phyloP scores from a whole-genome alignment of 768 basidiomycete species.

The Suillus bovinus region DNA sequence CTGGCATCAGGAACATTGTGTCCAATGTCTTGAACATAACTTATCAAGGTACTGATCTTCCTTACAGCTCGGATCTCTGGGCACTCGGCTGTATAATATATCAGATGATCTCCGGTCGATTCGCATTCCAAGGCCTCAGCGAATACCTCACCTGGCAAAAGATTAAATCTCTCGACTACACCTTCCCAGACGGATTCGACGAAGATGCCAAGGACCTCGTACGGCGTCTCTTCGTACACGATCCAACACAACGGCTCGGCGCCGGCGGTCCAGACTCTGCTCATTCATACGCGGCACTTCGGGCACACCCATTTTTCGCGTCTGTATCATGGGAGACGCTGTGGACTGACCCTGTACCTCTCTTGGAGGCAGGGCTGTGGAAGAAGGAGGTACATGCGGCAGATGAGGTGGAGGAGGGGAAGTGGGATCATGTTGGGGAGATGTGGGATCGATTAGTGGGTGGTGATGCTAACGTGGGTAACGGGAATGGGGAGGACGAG shows the following conservation, averaged over 20 bases:
- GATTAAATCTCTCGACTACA: slow-evolving; percentile 85
- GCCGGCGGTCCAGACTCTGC: slow-evolving; percentile 43
- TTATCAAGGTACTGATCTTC: slow-evolving; percentile 5
- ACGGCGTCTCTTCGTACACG: slow-evolving; percentile 69
- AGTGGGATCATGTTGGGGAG: slow-evolving; percentile 55
- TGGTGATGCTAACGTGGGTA: slow-evolving; percentile 16
- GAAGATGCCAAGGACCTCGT: slow-evolving; percentile 80
- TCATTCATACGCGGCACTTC: slow-evolving; percentile 48
- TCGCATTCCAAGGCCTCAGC: slow-evolving; percentile 88
- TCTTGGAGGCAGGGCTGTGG: slow-evolving; percentile 57
- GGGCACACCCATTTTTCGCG: slow-evolving; percentile 62
- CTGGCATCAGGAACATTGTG: not conserved
- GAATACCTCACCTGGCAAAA: slow-evolving; percentile 96
- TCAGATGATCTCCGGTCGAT: slow-evolving; percentile 89
- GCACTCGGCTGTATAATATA: slow-evolving; percentile 92
- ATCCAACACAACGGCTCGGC: slow-evolving; percentile 62
- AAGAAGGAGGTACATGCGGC: slow-evolving; percentile 42
- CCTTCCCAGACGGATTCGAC: slow-evolving; percentile 86
- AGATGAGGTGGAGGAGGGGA: slow-evolving; percentile 30
- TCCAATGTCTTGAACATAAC: not conserved
- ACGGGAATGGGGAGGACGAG: not conserved
- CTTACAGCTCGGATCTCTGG: slow-evolving; percentile 87
- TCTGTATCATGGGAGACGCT: slow-evolving; percentile 59
- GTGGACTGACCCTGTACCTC: slow-evolving; percentile 65
- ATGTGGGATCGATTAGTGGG: slow-evolving; percentile 53